Conservation (phyloP, 2,329 filamentous ascomycete species). For the Fusarium aywerte region DNA sequence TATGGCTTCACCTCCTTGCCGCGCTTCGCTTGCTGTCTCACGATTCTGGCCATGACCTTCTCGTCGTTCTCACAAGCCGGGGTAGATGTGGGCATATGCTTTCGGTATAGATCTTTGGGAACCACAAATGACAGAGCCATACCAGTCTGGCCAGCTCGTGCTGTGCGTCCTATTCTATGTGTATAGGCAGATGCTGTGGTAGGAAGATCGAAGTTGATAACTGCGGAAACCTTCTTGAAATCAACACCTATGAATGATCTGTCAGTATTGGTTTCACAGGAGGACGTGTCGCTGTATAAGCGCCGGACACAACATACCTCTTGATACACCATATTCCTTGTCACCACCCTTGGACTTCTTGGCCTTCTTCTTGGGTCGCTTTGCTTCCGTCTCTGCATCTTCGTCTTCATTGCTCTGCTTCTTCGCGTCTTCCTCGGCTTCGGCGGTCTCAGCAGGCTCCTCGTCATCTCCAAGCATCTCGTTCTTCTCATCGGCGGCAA, state of each 20-base stretch:
- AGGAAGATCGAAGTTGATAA: conserved; percentile 97
- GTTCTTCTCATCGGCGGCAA: conserved; percentile 92
- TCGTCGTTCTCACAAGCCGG: conserved; percentile 84
- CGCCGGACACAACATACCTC: conserved; percentile 63
- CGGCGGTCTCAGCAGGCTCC: conserved; percentile 54
- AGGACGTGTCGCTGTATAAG: background rate
- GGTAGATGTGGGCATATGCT: conserved; percentile 88
- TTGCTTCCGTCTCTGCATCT: conserved; percentile 48
- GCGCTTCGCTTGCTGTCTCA: conserved; percentile 79
- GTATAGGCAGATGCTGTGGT: conserved; percentile 90
- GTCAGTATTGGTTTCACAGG: conserved; percentile 25
- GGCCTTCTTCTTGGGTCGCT: conserved; percentile 49
- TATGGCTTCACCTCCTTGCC: conserved; percentile 89
- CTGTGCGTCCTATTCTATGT: conserved; percentile 95
- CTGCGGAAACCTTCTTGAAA: conserved; percentile 93
- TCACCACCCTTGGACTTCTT: conserved; percentile 72
- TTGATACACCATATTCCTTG: conserved; percentile 92
- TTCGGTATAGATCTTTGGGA: conserved; percentile 81
- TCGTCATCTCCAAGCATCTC: conserved; percentile 79
- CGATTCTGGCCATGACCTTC: conserved; percentile 81
- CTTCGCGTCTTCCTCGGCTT: conserved; percentile 47
- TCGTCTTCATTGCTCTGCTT: conserved; percentile 26
- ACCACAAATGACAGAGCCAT: conserved; percentile 97
- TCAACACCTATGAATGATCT: conserved; percentile 69
- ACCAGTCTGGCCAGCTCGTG: conserved; percentile 87